Percentiles rank a stretch among this genome's conserved stretches.
Evolutionary conservation across 2,329 filamentous ascomycete species (phyloP).

Genomic region (Beauveria medogensis): DNA sequence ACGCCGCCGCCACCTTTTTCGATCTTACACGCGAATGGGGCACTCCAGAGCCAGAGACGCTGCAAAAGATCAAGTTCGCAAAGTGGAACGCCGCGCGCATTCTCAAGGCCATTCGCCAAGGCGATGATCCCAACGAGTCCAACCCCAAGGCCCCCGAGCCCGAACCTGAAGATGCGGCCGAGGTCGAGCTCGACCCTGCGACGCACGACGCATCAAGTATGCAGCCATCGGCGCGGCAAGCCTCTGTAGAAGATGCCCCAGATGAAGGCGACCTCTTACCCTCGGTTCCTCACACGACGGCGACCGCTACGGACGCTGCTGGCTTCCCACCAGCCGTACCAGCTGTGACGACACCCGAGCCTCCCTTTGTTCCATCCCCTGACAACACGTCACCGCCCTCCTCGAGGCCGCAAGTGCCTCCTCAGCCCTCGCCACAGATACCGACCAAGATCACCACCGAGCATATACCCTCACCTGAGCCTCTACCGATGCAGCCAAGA

Average conservation of each 20-base stretch:
- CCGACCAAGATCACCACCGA: slow-evolving; percentile 19
- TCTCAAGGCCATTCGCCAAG: slow-evolving; percentile 80
- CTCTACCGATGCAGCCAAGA: slow-evolving; percentile 12
- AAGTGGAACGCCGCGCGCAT: slow-evolving; percentile 95
- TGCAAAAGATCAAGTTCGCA: slow-evolving; percentile 87
- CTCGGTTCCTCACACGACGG: slow-evolving; percentile 9
- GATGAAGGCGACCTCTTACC: slow-evolving; percentile 32
- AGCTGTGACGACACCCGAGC: slow-evolving; percentile 11
- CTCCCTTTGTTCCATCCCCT: slow-evolving; percentile 13
- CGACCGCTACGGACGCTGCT: slow-evolving; percentile 19
- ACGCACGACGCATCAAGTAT: slow-evolving; percentile 40
- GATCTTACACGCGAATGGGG: slow-evolving; percentile 84
- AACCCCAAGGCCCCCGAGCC: slow-evolving; percentile 61
- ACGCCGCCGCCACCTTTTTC: slow-evolving; percentile 86
- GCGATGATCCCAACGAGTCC: slow-evolving; percentile 83
- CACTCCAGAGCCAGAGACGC: slow-evolving; percentile 61
- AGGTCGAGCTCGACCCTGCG: slow-evolving; percentile 50
- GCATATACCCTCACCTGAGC: slow-evolving; percentile 17
- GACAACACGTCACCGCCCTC: slow-evolving; percentile 3
- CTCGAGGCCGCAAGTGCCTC: slow-evolving; percentile 18
- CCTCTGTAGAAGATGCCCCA: slow-evolving; percentile 45
- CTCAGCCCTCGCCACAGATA: slow-evolving; percentile 22
- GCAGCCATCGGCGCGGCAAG: slow-evolving; percentile 31
- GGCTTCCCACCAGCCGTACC: slow-evolving; percentile 19
- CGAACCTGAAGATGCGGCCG: slow-evolving; percentile 13